Evolutionary conservation across 345 rosid genomes (phyloP).

Genomic region (Eucalyptus sp.): DNA sequence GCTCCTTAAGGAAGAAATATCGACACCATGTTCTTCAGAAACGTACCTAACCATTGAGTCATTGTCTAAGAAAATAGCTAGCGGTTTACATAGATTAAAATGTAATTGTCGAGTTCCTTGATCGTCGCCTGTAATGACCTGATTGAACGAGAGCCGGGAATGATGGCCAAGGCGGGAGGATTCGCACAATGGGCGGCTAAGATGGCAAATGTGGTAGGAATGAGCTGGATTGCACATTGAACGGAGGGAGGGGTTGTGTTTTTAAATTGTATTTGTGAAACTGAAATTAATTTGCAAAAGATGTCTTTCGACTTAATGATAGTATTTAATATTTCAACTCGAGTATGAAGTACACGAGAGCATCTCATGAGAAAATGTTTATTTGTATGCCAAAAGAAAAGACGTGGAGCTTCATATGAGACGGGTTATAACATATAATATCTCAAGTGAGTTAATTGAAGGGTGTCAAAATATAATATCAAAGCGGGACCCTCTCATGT

Average conservation of each 20-base stretch:
- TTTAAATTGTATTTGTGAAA: not conserved
- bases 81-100: not conserved
- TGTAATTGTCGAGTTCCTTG: not conserved
- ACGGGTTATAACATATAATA: accelerated
- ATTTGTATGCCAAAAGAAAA: not conserved
- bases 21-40: not conserved
- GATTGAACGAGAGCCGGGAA: accelerated
- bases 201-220: not conserved
- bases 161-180: accelerated
- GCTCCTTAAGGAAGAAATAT: not conserved
- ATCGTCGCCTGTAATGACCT: not conserved
- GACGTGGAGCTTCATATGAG: not conserved
- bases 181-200: accelerated
- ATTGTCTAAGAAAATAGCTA: not conserved
- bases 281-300: not conserved
- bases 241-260: not conserved
- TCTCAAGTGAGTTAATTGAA: not conserved
- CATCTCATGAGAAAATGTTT: not conserved
- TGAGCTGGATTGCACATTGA: not conserved
- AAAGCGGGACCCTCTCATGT: not conserved
- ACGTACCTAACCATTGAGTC: not conserved
- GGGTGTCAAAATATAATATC: not conserved
- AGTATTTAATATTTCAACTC: not conserved
- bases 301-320: not conserved
- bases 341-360: not conserved